Base-by-base conservation (phyloP, 1,284 basidiomycete species). In the Fomitopsis pinicola region DNA sequence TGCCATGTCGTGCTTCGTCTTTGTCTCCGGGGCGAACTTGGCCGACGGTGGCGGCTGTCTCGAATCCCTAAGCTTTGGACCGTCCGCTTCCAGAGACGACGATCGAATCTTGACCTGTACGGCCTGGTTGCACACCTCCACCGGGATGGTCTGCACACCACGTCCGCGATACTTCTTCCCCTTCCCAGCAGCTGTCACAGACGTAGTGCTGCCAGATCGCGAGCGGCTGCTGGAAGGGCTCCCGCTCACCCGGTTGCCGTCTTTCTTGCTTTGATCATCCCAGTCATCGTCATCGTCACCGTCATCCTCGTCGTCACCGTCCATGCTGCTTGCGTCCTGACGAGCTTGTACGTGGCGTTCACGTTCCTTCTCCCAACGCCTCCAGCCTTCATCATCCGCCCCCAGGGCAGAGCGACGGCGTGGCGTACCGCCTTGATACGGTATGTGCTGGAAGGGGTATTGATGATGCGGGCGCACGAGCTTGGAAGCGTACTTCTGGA, bases 271-370 rank as follows among this genome's bases (percentile, higher is more conserved):
- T 67, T 92, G 92, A 53, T 88, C 86, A 6, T 69, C 65, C 62
- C 60, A 59, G 80, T 64, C 69, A 28, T 73, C 73, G 12, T 74
- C 71, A 40, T 76, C 74, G 53, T 88, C 86, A n/a, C 84, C 85
- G 62, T 92, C 90, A 62, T 91, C 91, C 68, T 93, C 92, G 62
- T 91, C 86, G 68, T 94, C 91, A 1, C 88, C 92, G 70, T 94
- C 92, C 64, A 86, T 83, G 68, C 89, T 91, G 66, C 82, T 86
- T 15, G 81, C 85, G 64, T 91, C 90, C 40, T 76, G 75, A 62
- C 75, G 76, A 38, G 86, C 82, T 62, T 84, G 82, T 77, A 81
- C 80, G 59, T 71, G 80, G 62, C 74, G 72, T 55, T 76, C 71
- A 4, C 82, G 69, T 71, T 76, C 65, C 68, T 72, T 64, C 67